phyloP scores from a whole-genome alignment of 1,139 yeast genomes.

The Yamadazyma siamensis region DNA sequence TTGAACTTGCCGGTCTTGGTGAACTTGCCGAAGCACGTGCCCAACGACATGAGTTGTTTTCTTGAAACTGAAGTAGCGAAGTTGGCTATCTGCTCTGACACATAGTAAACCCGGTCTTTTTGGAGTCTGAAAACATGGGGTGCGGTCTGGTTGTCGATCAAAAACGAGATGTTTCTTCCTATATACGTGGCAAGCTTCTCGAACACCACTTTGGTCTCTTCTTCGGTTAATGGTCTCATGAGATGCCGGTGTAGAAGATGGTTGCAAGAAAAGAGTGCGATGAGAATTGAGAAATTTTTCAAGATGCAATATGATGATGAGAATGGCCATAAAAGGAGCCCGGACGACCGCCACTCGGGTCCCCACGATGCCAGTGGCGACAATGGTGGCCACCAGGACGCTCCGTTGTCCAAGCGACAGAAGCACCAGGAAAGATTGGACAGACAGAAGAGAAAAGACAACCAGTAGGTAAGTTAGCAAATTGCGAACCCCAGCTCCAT shows the following conservation, averaged over 20 bases:
- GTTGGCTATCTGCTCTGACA: conserved; percentile 76
- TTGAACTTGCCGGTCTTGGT: conserved; percentile 97
- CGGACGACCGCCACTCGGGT: no score
- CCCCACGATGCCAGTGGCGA: no score
- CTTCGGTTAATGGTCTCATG: conserved; percentile 96
- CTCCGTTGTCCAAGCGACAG: no score
- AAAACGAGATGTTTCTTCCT: conserved; percentile 86
- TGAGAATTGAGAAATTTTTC: conserved; percentile 15
- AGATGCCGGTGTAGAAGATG: conserved; percentile 17
- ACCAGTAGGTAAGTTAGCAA: conserved; percentile 41
- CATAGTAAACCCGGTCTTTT: conserved; percentile 94
- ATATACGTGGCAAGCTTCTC: conserved; percentile 95
- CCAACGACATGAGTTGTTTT: conserved; percentile 85
- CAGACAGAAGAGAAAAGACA: conserved; percentile 9
- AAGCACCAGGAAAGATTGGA: conserved; percentile 9
- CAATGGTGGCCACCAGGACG: no score
- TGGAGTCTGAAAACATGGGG: conserved; percentile 95
- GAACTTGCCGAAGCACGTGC: conserved; percentile 92
- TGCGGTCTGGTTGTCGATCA: conserved; percentile 84
- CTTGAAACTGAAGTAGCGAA: conserved; percentile 90
- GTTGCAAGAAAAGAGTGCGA: conserved; percentile 1
- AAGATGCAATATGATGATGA: conserved; percentile 10
- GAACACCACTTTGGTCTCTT: conserved; percentile 92
- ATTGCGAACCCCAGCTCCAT: no score
- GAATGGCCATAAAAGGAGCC: conserved; percentile 4